Evolutionary conservation across 108 stramenopile species (phyloP), one percentile per base, ranked within the genome.

Genomic region (Cyclotella kingstonii): DNA sequence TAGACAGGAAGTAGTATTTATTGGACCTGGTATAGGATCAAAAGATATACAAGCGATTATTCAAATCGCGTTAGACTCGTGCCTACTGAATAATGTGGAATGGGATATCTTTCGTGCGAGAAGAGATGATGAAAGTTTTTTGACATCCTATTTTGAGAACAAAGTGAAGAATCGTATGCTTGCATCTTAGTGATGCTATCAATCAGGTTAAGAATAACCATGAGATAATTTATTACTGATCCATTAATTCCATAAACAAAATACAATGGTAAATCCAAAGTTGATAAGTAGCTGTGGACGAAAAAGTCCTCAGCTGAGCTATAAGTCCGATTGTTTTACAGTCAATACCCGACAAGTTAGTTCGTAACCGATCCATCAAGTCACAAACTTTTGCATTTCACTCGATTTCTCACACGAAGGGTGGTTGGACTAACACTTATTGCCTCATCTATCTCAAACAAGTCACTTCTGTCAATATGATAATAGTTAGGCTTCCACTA

Each of bases 1-100:
- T 22, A 76, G 90, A 34, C 89, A 95, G 67, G 94, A 95, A 68
- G 60, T 95, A 21, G 94, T 94, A 8, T 88, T 94, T 55, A 94
- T 94, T 61, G 92, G 92, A 6, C 49, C 66, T 26, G 70, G 66
- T 1, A 33, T 85, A 9, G 75, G 59, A 23, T 46, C 68, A 25
- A 40, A 7, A 3, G 27, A 51, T 15, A 55, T 64, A 23, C 83
- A 86, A 58, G 10, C 48, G 12, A 26, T 33, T 10, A 66, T 93
- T 25, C 43, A 43, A 29, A 19, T 40, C 18, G 44, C 73, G 2
- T 47, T 94, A 22, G 81, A 91, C 70, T 54, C 67, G 14, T 90
- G 87, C 49, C 67, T 90, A 31, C 69, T 94, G 22, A 73, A 60
- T 11, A 81, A 86, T 63, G 59, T 78, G 0, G 85, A 89, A 54